Base-by-base conservation (phyloP, 768 basidiomycete genomes). In the Strobilomyces echinocephalus region DNA sequence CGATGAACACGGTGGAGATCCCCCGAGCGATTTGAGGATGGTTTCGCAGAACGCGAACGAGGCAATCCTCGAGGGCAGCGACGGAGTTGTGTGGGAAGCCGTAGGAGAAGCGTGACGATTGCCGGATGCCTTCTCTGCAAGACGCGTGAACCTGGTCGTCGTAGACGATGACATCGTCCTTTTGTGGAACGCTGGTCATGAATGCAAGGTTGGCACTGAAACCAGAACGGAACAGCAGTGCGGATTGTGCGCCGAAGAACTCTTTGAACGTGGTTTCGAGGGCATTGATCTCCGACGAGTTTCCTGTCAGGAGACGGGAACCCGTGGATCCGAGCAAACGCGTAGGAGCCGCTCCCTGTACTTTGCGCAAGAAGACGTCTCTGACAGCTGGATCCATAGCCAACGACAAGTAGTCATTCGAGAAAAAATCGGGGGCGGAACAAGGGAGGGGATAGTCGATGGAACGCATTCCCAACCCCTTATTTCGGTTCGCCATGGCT, bases 141-240 rank as follows among this genome's bases (percentile, higher is more conserved):
- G 76, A 79, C 5, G 77, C 75, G 53, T 83, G 83, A 10, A 81
- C 71, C 43, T 76, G 67, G 46, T 78, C 77, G 62, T 84, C 83
- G 52, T 74, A 76, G 16, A 84, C 53, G 49, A 84, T 69, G 51
- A 74, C 73, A 57, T 85, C 83, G 15, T 66, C 62, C 2, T 60
- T 58, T 51, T 75, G 62, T 72, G 14, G 82, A 74, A 83, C 64
- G 4, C 68, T 65, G 2, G 73, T 50, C 59, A 80, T 77, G 60
- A 84, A 73, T 5, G 74, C 72, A 16, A 75, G 65, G 57, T 81
- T 84, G 39, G 81, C 81, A 54, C 73, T 77, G 65, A 72, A 81
- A n/a, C 82, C 82, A 2, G 79, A 78, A 57, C 74, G 76, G 68
- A 80, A 79, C 5, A 82, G 67, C 12, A 82, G 64, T 0, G 79